Base-by-base conservation (phyloP, 129 eudicot genomes). In the Smallanthus sonchifolius region DNA sequence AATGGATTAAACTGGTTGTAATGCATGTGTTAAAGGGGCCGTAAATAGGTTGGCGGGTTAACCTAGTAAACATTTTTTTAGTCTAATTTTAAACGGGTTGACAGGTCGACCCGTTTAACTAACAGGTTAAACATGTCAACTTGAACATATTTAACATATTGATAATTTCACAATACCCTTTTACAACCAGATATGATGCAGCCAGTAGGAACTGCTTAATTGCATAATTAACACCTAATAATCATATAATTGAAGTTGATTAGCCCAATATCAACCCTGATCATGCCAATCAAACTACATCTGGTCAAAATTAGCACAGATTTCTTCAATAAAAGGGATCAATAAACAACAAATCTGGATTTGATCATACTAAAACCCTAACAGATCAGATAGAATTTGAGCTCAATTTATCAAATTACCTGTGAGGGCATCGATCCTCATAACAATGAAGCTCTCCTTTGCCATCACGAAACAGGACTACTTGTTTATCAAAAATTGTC, bases 381-480 rank as follows among this genome's bases (percentile, higher is more conserved):
- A n/a, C 14, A 36, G 11, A 76, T 28, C 55, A 11, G 4, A 52
- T 5, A 19, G 19, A 76, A 57, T 6, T 48, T 2, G 14, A 28
- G 44, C 16, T 8, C 20, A 68, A 34, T 28, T 57, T 11, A 13
- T 2, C 7, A 8, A 62, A 42, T 43, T 65, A 93, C 98, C 98
- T 89, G 60, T 94, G 98, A 60, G 98, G 98, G 56, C 98, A 94
- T 0, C 98, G 87, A 86, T 94, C 96, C 75, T 94, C 89, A 45
- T 79, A 80, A 52, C 98, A 94, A 7, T 83, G 86, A 77, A 94
- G 76, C 49, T 80, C 88, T 0, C 91, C 93, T 7, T 65, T 72
- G 0, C 85, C 91, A 81, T 94, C 96, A 2, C 80, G 81, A 69
- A 79, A 94, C 89, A 94, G 65, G 2, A 90, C 98, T 35, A 94